Evolutionary conservation across 345 rosid genomes (phyloP).

Genomic region (Psidium guajava): DNA sequence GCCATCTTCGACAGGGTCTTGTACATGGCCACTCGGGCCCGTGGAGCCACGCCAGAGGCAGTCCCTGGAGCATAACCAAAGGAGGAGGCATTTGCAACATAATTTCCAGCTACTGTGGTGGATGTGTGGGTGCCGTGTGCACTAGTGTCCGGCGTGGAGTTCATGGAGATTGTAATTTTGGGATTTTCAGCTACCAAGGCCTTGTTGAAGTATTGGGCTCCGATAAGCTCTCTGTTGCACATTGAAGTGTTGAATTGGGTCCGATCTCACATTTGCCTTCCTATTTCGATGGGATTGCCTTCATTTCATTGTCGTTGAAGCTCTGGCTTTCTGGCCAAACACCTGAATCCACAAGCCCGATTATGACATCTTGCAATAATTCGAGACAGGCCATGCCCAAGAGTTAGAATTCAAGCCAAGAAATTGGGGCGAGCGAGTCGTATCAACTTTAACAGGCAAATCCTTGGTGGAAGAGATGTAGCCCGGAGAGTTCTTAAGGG

Average conservation of each 20-base stretch:
- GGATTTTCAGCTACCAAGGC: slow-evolving; percentile 22
- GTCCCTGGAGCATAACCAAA: slow-evolving; percentile 40
- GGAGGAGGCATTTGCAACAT: slow-evolving; percentile 17
- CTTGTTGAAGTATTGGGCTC: slow-evolving; percentile 37
- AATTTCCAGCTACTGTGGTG: slow-evolving; percentile 34
- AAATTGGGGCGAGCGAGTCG: slow-evolving; percentile 28
- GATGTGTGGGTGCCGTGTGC: slow-evolving; percentile 60
- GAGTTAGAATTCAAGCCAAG: slow-evolving; percentile 16
- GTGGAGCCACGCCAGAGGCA: slow-evolving; percentile 34
- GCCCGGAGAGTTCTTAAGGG: slow-evolving; percentile 23
- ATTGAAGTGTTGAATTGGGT: slow-evolving; percentile 27
- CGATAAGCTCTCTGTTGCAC: slow-evolving; percentile 46
- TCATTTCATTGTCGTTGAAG: slow-evolving; percentile 22
- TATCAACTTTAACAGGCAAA: slow-evolving; percentile 19
- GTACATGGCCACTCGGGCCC: slow-evolving; percentile 39
- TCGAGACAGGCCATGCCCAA: slow-evolving; percentile 29
- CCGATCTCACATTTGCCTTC: slow-evolving; percentile 34
- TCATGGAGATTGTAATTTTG: slow-evolving; percentile 20
- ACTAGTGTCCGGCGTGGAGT: slow-evolving; percentile 30
- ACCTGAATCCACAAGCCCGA: slow-evolving; percentile 37
- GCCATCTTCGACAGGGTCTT: slow-evolving; percentile 36
- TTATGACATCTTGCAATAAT: slow-evolving; percentile 27
- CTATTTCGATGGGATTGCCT: slow-evolving; percentile 25
- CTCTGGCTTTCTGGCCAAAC: slow-evolving; percentile 45
- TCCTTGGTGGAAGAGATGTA: slow-evolving; percentile 25